Conservation (phyloP, 2,329 filamentous ascomycete genomes). For the Talaromyces pinophilus region DNA sequence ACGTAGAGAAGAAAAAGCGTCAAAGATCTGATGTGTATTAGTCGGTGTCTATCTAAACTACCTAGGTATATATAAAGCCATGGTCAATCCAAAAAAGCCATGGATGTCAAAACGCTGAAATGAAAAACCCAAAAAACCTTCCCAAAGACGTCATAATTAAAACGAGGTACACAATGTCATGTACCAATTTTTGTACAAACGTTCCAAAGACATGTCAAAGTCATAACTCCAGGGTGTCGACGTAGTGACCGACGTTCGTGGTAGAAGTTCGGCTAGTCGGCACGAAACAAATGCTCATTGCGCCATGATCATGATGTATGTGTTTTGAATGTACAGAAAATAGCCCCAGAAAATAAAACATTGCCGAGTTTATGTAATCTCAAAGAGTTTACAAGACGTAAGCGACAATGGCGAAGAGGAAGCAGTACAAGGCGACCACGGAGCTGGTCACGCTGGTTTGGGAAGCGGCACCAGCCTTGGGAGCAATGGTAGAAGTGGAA, state of each 20-base stretch:
- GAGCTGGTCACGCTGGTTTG: constrained; percentile 16
- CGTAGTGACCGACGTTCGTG: not conserved
- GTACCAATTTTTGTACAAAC: not conserved
- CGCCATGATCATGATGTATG: constrained; percentile 16
- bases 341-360: not conserved
- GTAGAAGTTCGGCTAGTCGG: not conserved
- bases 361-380: not conserved
- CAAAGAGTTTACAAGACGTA: constrained; percentile 18
- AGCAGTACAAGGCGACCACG: constrained; percentile 21
- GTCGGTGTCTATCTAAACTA: constrained; percentile 7
- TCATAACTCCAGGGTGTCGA: constrained; percentile 13
- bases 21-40: not conserved
- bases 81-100: not conserved
- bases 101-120: not conserved
- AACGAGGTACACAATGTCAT: not conserved
- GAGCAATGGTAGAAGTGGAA: constrained; percentile 4
- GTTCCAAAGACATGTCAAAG: constrained; percentile 2
- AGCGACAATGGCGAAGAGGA: constrained; percentile 23
- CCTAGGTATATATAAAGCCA: not conserved
- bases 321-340: constrained; percentile 8
- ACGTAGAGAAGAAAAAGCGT: not conserved
- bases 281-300: constrained; percentile 12
- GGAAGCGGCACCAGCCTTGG: constrained; percentile 1
- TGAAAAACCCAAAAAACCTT: not conserved
- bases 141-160: not conserved